Conservation (phyloP, 495 filamentous ascomycete genomes). For the Trichoderma gamsii region DNA sequence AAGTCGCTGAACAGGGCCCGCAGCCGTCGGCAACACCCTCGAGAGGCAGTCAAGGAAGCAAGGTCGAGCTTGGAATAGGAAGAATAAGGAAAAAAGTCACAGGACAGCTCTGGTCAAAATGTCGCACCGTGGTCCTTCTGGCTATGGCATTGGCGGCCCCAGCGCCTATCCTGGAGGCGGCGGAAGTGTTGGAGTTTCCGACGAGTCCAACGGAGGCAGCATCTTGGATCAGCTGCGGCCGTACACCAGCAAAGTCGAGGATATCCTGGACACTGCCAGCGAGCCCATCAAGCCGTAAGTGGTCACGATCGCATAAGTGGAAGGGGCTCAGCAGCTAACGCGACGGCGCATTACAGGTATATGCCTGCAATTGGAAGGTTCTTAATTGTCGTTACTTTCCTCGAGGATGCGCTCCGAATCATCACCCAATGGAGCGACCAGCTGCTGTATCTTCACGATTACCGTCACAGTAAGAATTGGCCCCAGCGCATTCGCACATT, state of each 20-base stretch:
- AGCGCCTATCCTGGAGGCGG: slow-evolving; percentile 52
- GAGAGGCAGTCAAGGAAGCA: background rate
- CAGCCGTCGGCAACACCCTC: background rate
- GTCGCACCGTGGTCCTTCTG: slow-evolving; percentile 61
- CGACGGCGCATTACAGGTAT: slow-evolving; percentile 52
- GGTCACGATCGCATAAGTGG: background rate
- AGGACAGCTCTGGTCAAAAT: background rate
- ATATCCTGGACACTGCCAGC: slow-evolving; percentile 78
- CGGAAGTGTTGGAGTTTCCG: slow-evolving; percentile 25
- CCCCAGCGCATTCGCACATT: slow-evolving; percentile 17
- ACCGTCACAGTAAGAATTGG: slow-evolving; percentile 73
- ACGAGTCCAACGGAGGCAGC: slow-evolving; percentile 66
- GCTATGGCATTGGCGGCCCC: slow-evolving; percentile 82
- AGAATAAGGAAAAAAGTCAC: background rate
- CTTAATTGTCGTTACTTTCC: slow-evolving; percentile 95
- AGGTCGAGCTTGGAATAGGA: background rate
- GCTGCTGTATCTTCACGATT: slow-evolving; percentile 85
- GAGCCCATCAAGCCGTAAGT: slow-evolving; percentile 96
- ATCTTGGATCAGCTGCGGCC: slow-evolving; percentile 86
- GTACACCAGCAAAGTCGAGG: slow-evolving; percentile 97
- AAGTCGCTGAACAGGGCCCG: background rate
- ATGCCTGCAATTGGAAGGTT: slow-evolving; percentile 93
- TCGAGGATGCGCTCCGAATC: slow-evolving; percentile 93
- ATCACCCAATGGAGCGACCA: slow-evolving; percentile 98
- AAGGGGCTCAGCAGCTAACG: background rate